A percentile compares a stretch with the other conserved stretches of the same genome.
Evolutionary conservation across 805 yeast genomes (phyloP).

Genomic region (Ogataea siamensis): DNA sequence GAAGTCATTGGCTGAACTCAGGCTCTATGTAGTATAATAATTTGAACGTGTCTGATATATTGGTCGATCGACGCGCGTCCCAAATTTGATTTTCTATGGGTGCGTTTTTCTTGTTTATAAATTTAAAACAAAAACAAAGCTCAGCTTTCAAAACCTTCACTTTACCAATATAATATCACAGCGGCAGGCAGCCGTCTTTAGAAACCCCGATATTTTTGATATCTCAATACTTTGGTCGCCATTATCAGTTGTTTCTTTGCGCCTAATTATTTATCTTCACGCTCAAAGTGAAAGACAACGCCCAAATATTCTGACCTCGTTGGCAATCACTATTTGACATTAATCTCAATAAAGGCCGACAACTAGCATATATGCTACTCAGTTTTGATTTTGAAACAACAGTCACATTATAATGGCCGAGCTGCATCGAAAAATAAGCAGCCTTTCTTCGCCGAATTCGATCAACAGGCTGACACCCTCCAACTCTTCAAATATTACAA

Average conservation of each 20-base stretch:
- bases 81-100: background rate
- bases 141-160: background rate
- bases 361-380: no score
- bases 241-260: no score
- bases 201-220: no score
- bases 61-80: background rate
- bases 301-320: no score
- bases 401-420: conserved; percentile 22
- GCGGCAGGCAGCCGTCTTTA: conserved; percentile 1
- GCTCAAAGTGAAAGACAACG: no score
- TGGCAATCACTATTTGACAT: no score
- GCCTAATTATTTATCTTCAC: background rate
- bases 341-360: no score
- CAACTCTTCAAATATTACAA: conserved; percentile 20
- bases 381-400: no score
- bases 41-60: conserved; percentile 2
- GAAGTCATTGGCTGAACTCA: conserved; percentile 51
- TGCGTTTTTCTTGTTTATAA: background rate
- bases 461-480: conserved; percentile 17
- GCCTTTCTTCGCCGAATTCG: conserved; percentile 23
- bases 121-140: background rate
- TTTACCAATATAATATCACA: background rate
- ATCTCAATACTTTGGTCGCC: no score
- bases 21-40: background rate
- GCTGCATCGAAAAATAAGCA: conserved; percentile 23